Conservation (phyloP, 768 basidiomycete species). For the Tylopilus intermedius region DNA sequence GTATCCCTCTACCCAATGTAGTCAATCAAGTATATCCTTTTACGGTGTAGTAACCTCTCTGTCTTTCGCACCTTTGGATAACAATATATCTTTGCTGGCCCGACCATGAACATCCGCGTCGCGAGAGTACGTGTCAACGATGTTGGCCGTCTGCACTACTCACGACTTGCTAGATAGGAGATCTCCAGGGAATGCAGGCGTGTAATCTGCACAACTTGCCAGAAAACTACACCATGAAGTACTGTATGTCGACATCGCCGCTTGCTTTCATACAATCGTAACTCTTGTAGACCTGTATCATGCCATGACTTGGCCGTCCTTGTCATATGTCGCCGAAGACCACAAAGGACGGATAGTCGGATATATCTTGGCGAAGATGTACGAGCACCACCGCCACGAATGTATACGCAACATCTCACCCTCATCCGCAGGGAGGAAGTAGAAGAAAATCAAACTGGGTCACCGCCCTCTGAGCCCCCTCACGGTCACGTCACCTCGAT, state of each 20-base stretch:
- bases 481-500: constrained; percentile 97
- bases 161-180: constrained; percentile 58
- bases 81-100: not conserved
- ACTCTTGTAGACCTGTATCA: constrained; percentile 76
- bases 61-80: not conserved
- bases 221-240: constrained; percentile 83
- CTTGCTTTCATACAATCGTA: not conserved
- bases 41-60: constrained; percentile 2
- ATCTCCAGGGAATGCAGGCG: constrained; percentile 89
- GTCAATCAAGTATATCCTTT: constrained; percentile 11
- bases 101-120: constrained; percentile 28
- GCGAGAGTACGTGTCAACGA: constrained; percentile 23
- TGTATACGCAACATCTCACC: constrained; percentile 24
- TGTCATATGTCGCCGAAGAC: constrained; percentile 92
- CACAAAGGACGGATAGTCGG: constrained; percentile 86
- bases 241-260: constrained; percentile 44
- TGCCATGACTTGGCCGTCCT: constrained; percentile 85
- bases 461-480: constrained; percentile 46
- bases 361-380: constrained; percentile 97
- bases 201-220: constrained; percentile 91
- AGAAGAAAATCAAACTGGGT: constrained; percentile 40
- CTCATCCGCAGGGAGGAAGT: constrained; percentile 49
- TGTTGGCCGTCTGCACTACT: constrained; percentile 4
- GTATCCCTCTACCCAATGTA: constrained; percentile 21
- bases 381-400: constrained; percentile 19